Base-by-base conservation (phyloP, 2,329 filamentous ascomycete genomes). In the Geoglossum cookeanum region DNA sequence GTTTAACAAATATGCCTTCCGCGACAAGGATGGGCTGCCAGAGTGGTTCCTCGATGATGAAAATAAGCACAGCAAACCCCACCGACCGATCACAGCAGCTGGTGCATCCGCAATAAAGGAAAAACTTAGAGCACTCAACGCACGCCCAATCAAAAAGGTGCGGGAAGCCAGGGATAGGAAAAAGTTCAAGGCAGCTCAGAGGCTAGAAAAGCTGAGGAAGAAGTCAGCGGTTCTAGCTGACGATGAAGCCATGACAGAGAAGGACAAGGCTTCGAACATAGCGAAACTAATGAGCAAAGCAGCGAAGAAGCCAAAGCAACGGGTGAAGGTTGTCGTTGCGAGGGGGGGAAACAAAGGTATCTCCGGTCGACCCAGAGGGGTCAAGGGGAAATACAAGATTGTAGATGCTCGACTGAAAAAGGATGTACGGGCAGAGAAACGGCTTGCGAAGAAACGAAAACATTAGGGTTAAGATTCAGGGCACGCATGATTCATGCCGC, bases 11-110 rank as follows among this genome's bases (percentile, higher is more conserved):
- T 87, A 85, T 67, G 80, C 89, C 2, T 90, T 95, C 74, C 87
- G 90, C 55, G 91, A 97, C 67, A 78, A 81, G 3, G 91, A 97
- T 62, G 90, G 91, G 1, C 78, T 98, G 1, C 92, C 92, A 0
- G 91, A 97, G 55, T 98, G 94, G 94, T 98, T 98, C 75, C 72
- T 96, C 15, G 92, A 98, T 66, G 92, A 98, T 65, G 92, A 98
- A 69, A 69, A 71, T 63, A 81, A 78, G 64, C 91, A 98, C 71
- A 87, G 90, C 70, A 88, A 84, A 67, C 79, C 79, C 1, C 83
- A 92, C 61, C 85, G 87, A 59, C 94, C 92, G n/a, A 91, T 94
- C 65, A 89, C 84, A 55, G 92, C 92, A 64, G 88, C 88, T 37
- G 94, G 86, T 0, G 90, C 91, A 0, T 77, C 80, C 13, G 92